Base-by-base conservation (phyloP, 768 basidiomycete species). In the Cystobasidiopsis lactophilus region DNA sequence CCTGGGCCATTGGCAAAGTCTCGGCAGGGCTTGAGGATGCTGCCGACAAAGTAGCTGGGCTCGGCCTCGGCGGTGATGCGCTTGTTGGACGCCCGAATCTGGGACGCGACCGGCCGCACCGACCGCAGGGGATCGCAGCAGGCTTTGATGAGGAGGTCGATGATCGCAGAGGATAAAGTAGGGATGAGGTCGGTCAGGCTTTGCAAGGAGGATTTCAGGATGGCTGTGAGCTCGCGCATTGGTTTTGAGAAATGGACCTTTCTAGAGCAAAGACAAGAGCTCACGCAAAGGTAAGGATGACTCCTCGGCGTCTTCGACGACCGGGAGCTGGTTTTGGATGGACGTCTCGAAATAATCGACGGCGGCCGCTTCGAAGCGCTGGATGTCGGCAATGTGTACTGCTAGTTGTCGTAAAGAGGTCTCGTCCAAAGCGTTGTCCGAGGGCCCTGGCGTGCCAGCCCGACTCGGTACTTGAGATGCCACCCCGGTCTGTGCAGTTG, bases 31-130 rank as follows among this genome's bases (percentile, higher is more conserved):
- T 78, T 79, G 31, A 96, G 70, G 53, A 96, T 79, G 31, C 75
- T 72, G 1, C 76, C 69, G 2, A 95, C 76, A 61, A 91, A 96
- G 64, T 84, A 79, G 62, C 86, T 93, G 23, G 85, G 77, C 62
- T 82, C 82, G 14, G 72, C 74, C 1, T 84, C 78, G 56, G 71
- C 53, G 3, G 11, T 9, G 16, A 39, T 47, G 38, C 54, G 49
- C 57, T 57, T 68, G 3, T 79, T 78, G 65, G 74, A 77, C 16
- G 83, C 83, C 50, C 89, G 75, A 60, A 89, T 83, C 60, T 95
- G 88, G 0, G 82, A 79, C 1, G 85, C 85, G 62, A 95, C 82
- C 0, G 82, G 80, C 45, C 83, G 75, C 53, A 95, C 82, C 14
- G 81, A 77, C 29, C 79, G 74, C 40, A 96, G 74, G 7, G 79